These are phyloP conservation scores for Nicotiana tabacum DNA, from an alignment of 257 asterid genomes.

Conservation along the genomic window DNA sequence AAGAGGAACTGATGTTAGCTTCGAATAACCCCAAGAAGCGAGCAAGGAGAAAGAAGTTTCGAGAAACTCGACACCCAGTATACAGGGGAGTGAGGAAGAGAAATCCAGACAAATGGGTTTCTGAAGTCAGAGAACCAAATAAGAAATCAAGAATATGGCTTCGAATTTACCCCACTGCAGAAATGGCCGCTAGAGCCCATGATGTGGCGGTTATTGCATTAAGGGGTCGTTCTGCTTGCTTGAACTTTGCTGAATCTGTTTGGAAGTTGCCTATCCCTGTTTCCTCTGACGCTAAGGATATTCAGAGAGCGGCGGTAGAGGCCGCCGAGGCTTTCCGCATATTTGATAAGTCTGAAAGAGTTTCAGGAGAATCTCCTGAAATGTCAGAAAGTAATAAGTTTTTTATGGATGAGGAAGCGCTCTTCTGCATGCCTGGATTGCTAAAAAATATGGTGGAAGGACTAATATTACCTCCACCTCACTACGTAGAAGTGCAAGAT, in stretches of 20 bases:
- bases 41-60: conserved; percentile 35
- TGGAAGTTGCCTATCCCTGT: conserved; percentile 49
- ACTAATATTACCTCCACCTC: conserved; percentile 53
- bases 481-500: conserved; percentile 2
- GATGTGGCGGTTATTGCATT: conserved; percentile 64
- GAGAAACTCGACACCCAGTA: conserved; percentile 62
- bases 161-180: conserved; percentile 51
- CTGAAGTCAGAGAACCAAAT: conserved; percentile 60
- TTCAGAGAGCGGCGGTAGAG: conserved; percentile 46
- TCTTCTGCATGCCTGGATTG: conserved; percentile 44
- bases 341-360: background rate
- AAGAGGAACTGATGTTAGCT: no score
- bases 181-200: conserved; percentile 80
- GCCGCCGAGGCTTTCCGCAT: conserved; percentile 48
- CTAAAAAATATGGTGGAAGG: conserved; percentile 47
- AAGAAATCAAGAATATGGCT: conserved; percentile 68
- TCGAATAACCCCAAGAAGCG: conserved; percentile 39
- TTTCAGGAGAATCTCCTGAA: background rate
- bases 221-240: conserved; percentile 46
- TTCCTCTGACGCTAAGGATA: conserved; percentile 39
- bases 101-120: conserved; percentile 59
- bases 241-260: conserved; percentile 64
- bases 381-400: background rate
- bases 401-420: conserved; percentile 40
- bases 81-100: conserved; percentile 51